A percentile compares a stretch with the other conserved stretches of the same genome.
These are phyloP conservation scores for Achaetomium macrosporum DNA, from an alignment of 2,329 filamentous ascomycete genomes.

Conservation along the genomic window DNA sequence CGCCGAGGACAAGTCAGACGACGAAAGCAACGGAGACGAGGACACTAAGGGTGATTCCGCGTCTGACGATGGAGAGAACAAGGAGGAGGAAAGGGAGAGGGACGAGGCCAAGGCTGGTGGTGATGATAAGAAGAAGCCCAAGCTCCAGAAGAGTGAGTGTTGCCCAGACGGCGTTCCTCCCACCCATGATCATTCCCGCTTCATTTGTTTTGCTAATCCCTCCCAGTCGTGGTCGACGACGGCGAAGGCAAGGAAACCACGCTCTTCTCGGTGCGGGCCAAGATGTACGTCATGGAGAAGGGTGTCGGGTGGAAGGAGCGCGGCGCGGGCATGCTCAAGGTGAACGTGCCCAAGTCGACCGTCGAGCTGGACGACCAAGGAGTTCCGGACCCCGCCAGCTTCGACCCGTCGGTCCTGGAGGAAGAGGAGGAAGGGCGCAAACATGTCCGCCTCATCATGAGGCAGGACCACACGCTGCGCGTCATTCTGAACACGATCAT, in stretches of 20 bases:
- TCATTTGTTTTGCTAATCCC: background rate
- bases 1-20: slow-evolving; percentile 43
- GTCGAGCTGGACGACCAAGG: slow-evolving; percentile 51
- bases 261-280: slow-evolving; percentile 69
- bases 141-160: slow-evolving; percentile 62
- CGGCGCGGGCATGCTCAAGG: slow-evolving; percentile 74
- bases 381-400: slow-evolving; percentile 44
- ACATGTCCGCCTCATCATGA: slow-evolving; percentile 74
- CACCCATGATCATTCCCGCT: background rate
- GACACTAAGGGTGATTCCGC: slow-evolving; percentile 39
- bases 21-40: slow-evolving; percentile 48
- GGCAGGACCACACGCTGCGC: slow-evolving; percentile 81
- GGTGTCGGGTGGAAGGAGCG: slow-evolving; percentile 81
- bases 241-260: slow-evolving; percentile 81
- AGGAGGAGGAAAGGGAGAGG: slow-evolving; percentile 47
- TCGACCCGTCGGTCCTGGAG: slow-evolving; percentile 49
- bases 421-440: slow-evolving; percentile 39
- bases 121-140: slow-evolving; percentile 60
- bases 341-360: slow-evolving; percentile 64
- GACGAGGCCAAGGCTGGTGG: slow-evolving; percentile 43
- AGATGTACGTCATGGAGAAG: slow-evolving; percentile 74
- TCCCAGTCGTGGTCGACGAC: slow-evolving; percentile 64
- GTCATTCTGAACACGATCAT: slow-evolving; percentile 83
- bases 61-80: slow-evolving; percentile 46
- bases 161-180: background rate